Evolutionary conservation across 306 rosid genomes (phyloP), one percentile per base, ranked within the genome.

Genomic region (Phaseolus lunatus): DNA sequence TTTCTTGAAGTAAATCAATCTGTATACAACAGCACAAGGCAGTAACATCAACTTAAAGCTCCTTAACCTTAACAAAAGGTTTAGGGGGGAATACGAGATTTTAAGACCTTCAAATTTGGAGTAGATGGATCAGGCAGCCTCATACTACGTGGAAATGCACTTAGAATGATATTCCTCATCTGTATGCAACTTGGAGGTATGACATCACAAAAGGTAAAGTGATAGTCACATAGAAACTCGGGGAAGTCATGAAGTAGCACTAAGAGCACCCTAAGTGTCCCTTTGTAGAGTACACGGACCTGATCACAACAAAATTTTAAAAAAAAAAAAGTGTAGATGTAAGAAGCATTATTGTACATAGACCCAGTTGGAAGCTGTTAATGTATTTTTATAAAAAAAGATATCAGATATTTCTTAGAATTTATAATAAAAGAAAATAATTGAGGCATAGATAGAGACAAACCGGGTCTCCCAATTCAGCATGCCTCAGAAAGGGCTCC

Each of bases 191-290:
- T 91, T 50, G 98, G 98, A 77, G 98, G 99, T 71, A 96, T 92
- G 26, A 93, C 94, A 80, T 96, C 99, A 77, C 98, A 96, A 77
- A 92, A 96, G 68, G 98, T 88, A 85, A 96, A 92, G 85, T 96
- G 98, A 78, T 91, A 96, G 78, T 96, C 99, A 84, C 98, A 92
- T 5, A 96, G 87, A 83, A 96, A 96, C 88, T 96, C 99, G 0
- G 98, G 99, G 80, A 96, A 96, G 77, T 96, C 99, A 64, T 96
- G 99, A 57, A 96, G 98, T 39, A 96, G 93, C 88, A 96, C 99
- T 45, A 96, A 87, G 67, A 96, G 88, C 76, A 96, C 99, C 83
- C 99, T 87, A 37, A 96, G 97, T 7, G 97, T 96, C 79, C 99
- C 98, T 85, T 91, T 96, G 78, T 92, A 93, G 50, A 96, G 97